These are phyloP conservation scores for Phytomonas serpens DNA, from an alignment of 208 protist genomes.

Conservation along the genomic window DNA sequence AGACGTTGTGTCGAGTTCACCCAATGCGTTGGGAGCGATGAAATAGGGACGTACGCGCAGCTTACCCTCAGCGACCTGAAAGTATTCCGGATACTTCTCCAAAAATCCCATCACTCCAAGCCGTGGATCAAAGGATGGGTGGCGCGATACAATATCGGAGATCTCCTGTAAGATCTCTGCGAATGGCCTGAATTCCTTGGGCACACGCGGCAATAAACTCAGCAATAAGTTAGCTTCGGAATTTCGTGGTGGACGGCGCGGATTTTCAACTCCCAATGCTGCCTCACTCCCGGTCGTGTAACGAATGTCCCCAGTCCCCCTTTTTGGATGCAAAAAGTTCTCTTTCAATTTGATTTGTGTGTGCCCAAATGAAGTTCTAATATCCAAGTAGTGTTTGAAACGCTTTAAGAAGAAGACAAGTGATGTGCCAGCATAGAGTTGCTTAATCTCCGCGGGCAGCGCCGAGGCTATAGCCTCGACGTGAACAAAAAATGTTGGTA, in stretches of 20 bases:
- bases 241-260: constrained; percentile 54
- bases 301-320: constrained; percentile 46
- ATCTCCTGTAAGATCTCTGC: constrained; percentile 70
- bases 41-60: constrained; percentile 69
- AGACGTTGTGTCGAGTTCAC: constrained; percentile 31
- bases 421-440: constrained; percentile 38
- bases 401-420: constrained; percentile 65
- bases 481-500: constrained; percentile 75
- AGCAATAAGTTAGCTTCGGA: constrained; percentile 71
- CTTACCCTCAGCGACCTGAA: constrained; percentile 63
- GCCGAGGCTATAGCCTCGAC: constrained; percentile 34
- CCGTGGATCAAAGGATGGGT: constrained; percentile 70
- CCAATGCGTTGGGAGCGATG: constrained; percentile 61
- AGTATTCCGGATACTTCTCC: constrained; percentile 85
- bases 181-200: constrained; percentile 49
- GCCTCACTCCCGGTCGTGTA: constrained; percentile 16
- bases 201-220: constrained; percentile 50
- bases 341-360: constrained; percentile 52
- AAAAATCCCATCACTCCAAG: constrained; percentile 73
- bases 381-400: constrained; percentile 71
- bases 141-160: constrained; percentile 61
- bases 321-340: constrained; percentile 62
- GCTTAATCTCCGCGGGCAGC: constrained; percentile 37
- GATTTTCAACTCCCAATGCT: neutral
- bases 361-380: constrained; percentile 31